Percentiles rank a stretch among this genome's conserved stretches.
Evolutionary conservation across 139 green algal species (phyloP).

Genomic region (Parachlorella kessleri): DNA sequence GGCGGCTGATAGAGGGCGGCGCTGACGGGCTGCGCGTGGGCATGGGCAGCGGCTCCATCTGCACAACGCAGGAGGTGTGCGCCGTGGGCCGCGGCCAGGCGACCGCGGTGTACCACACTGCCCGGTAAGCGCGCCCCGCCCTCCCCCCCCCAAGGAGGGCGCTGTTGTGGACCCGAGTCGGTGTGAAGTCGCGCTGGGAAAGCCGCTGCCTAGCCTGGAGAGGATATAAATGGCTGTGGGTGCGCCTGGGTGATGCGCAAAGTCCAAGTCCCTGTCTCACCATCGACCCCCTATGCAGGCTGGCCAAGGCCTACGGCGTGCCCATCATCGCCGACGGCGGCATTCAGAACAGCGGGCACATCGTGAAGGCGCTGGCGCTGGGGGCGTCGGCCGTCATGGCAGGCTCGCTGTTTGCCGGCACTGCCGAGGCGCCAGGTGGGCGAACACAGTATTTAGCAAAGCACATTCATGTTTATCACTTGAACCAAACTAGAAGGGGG

Average conservation of each 20-base stretch:
- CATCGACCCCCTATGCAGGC: not conserved
- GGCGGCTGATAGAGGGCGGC: conserved; percentile 71
- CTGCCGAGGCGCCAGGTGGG: conserved; percentile 85
- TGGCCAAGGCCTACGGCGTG: conserved; percentile 70
- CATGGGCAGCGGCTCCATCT: conserved; percentile 99
- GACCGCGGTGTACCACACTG: conserved; percentile 92
- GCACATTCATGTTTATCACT: too few species aligned
- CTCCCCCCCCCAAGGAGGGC: too few species aligned
- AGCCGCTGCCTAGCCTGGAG: too few species aligned
- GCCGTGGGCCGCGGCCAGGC: conserved; percentile 97
- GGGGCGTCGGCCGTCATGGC: conserved; percentile 97
- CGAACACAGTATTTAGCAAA: conserved; percentile 12
- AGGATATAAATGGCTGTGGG: too few species aligned
- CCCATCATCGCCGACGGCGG: conserved; percentile 95
- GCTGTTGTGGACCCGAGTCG: too few species aligned
- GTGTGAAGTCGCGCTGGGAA: too few species aligned
- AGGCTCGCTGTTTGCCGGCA: conserved; percentile 95
- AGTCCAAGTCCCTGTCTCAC: not conserved
- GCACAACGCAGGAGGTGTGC: conserved; percentile 99
- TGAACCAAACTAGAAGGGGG: too few species aligned
- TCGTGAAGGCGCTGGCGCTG: conserved; percentile 95
- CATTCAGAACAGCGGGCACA: conserved; percentile 96
- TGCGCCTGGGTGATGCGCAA: too few species aligned
- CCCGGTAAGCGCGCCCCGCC: conserved; percentile 36
- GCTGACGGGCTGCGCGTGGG: conserved; percentile 93